These are phyloP conservation scores for Phytophthora fragariaefolia DNA, from an alignment of 352 stramenopile genomes.

Conservation along the genomic window DNA sequence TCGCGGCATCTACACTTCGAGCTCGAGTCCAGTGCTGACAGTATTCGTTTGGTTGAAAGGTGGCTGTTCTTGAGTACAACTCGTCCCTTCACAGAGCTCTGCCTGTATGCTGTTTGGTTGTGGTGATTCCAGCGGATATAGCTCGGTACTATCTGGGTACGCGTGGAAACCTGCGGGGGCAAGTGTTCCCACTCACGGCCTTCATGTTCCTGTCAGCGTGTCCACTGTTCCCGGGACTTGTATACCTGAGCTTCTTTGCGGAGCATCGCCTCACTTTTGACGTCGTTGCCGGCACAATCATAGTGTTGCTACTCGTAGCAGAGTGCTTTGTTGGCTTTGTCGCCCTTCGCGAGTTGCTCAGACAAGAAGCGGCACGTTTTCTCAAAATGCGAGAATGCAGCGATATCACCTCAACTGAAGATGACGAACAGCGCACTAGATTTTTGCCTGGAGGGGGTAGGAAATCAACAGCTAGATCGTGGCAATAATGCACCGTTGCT, in stretches of 20 bases:
- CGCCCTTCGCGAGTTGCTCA: constrained; percentile 58
- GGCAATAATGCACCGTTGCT: constrained; percentile 18
- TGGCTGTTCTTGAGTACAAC: constrained; percentile 45
- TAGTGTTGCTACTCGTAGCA: constrained; percentile 47
- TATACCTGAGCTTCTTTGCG: constrained; percentile 62
- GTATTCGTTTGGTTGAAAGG: constrained; percentile 26
- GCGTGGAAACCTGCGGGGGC: constrained; percentile 56
- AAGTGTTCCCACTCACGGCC: constrained; percentile 71
- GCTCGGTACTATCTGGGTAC: constrained; percentile 67
- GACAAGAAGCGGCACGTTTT: constrained; percentile 66
- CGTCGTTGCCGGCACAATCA: constrained; percentile 36
- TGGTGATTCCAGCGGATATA: constrained; percentile 53
- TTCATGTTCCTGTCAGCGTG: constrained; percentile 77
- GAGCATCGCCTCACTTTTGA: constrained; percentile 65
- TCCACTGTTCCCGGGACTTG: constrained; percentile 56
- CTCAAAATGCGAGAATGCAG: constrained; percentile 54
- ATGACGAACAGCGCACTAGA: constrained; percentile 24
- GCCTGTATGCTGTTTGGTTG: constrained; percentile 49
- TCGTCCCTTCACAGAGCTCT: constrained; percentile 50
- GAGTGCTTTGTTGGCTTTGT: constrained; percentile 49
- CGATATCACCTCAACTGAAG: constrained; percentile 18
- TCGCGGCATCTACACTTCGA: not conserved
- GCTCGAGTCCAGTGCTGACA: constrained; percentile 7
- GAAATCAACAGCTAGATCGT: constrained; percentile 10
- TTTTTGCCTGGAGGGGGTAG: constrained; percentile 32